Conservation (phyloP, 164 flowering plant species). For the Magnolia officinalis region DNA sequence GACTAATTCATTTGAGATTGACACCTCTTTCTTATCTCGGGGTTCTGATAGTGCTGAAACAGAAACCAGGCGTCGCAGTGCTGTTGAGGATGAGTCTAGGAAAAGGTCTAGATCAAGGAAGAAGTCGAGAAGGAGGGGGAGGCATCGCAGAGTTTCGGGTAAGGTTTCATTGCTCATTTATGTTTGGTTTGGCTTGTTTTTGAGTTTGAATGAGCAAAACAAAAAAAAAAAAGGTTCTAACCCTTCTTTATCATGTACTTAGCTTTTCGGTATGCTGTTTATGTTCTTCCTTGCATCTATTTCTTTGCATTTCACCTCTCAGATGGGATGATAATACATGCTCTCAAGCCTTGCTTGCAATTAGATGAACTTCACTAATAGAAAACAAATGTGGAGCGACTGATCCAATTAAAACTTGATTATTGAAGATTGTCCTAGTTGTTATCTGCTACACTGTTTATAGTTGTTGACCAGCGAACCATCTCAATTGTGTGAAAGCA, state of each 20-base stretch:
- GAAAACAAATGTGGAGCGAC: not conserved
- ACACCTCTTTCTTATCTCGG: slow-evolving; percentile 16
- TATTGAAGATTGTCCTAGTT: not conserved
- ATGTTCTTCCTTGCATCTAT: not conserved
- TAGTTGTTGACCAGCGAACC: not conserved
- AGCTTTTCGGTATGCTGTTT: not conserved
- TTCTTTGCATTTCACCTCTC: not conserved
- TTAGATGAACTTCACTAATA: not conserved
- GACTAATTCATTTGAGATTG: slow-evolving; percentile 16
- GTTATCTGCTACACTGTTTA: not conserved
- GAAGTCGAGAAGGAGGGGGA: slow-evolving; percentile 34
- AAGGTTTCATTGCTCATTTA: not conserved
- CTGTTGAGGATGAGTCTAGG: slow-evolving; percentile 23
- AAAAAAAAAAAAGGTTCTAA: not conserved
- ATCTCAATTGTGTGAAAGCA: not conserved
- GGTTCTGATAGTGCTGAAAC: slow-evolving; percentile 11
- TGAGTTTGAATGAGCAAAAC: not conserved
- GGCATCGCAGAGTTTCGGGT: slow-evolving; percentile 57
- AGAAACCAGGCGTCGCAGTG: slow-evolving; percentile 25
- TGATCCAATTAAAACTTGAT: too few species aligned
- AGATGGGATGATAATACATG: not conserved
- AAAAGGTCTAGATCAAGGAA: slow-evolving; percentile 34
- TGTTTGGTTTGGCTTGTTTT: not conserved
- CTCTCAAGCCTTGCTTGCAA: not conserved
- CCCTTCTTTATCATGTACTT: not conserved